A percentile compares a stretch with the other conserved stretches of the same genome.
These are phyloP conservation scores for Ramularia collo-cygni DNA, from an alignment of 2,329 filamentous ascomycete species.

Conservation along the genomic window DNA sequence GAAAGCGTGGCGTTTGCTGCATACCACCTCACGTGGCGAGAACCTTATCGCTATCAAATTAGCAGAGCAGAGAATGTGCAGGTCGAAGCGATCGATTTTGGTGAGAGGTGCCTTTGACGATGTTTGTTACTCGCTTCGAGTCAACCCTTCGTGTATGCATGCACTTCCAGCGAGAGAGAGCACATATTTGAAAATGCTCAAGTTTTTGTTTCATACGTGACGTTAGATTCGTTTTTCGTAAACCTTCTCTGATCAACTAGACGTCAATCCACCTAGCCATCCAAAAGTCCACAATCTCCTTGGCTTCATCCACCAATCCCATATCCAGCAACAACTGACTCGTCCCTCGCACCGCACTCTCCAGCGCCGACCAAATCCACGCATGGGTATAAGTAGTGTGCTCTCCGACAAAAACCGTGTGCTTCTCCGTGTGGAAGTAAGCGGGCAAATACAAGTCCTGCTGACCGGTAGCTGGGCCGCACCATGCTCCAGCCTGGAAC, in stretches of 20 bases:
- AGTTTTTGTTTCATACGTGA: too few species aligned
- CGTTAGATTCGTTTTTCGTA: too few species aligned
- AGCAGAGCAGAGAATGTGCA: too few species aligned
- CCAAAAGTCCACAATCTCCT: conserved; percentile 57
- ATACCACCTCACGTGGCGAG: too few species aligned
- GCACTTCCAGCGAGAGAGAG: too few species aligned
- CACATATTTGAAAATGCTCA: too few species aligned
- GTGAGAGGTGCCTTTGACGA: not conserved
- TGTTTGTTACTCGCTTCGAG: not conserved
- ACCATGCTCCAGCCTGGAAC: conserved; percentile 58
- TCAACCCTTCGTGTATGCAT: too few species aligned
- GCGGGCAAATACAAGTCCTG: conserved; percentile 64
- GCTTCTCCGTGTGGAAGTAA: conserved; percentile 64
- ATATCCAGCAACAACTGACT: conserved; percentile 58
- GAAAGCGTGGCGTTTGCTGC: too few species aligned
- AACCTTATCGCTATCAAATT: too few species aligned
- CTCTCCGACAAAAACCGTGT: conserved; percentile 58
- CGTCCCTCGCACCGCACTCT: conserved; percentile 59
- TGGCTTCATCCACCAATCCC: conserved; percentile 64
- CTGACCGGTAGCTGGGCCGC: conserved; percentile 51
- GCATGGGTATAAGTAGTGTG: conserved; percentile 67
- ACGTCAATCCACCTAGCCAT: conserved; percentile 61
- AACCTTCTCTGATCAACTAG: conserved; percentile 10
- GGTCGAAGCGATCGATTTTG: not conserved
- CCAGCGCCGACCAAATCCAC: conserved; percentile 62